Evolutionary conservation across 2,329 filamentous ascomycete species (phyloP).

Genomic region (Boeremia lycopersici): DNA sequence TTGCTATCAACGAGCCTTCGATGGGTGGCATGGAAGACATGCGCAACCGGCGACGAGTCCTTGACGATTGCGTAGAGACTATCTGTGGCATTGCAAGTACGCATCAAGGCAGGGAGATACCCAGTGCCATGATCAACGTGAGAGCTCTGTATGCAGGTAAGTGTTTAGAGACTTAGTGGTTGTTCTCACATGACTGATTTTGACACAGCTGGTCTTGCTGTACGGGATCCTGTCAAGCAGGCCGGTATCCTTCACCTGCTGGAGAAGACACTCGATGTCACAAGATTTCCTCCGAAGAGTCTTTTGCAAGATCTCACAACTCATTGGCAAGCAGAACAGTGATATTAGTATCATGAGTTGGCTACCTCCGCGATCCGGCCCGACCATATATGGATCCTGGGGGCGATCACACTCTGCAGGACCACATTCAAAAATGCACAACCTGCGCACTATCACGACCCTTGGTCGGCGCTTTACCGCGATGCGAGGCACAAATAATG

Average conservation of each 20-base stretch:
- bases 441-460: background rate
- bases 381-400: too few species aligned
- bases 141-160: constrained; percentile 41
- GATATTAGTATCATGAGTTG: background rate
- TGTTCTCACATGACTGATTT: background rate
- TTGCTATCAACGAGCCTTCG: constrained; percentile 60
- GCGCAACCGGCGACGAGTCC: constrained; percentile 50
- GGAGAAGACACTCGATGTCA: constrained; percentile 36
- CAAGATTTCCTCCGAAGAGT: constrained; percentile 38
- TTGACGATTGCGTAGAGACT: constrained; percentile 55
- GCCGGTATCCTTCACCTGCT: constrained; percentile 32
- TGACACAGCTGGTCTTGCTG: constrained; percentile 37
- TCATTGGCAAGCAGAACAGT: constrained; percentile 31
- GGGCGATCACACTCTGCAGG: too few species aligned
- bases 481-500: background rate
- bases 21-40: constrained; percentile 58
- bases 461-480: background rate
- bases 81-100: constrained; percentile 59
- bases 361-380: background rate
- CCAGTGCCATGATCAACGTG: constrained; percentile 36
- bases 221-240: constrained; percentile 37
- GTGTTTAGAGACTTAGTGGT: background rate
- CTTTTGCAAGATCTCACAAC: constrained; percentile 36
- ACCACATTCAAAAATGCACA: background rate
- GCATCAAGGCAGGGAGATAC: constrained; percentile 33